These are phyloP conservation scores for Turnera subulata DNA, from an alignment of 345 rosid genomes.

Conservation along the genomic window DNA sequence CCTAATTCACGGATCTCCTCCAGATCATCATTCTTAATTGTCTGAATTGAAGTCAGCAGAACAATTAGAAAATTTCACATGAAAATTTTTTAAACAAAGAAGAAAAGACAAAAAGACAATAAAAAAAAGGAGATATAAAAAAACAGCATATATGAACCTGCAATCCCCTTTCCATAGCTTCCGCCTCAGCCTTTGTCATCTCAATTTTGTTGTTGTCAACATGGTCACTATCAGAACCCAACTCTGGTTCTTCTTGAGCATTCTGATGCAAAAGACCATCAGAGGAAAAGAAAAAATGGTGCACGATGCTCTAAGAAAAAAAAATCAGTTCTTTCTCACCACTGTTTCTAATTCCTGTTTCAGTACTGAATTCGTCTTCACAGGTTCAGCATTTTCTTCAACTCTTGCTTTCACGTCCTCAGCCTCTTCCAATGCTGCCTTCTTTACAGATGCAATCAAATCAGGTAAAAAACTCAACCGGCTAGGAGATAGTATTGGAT, in stretches of 20 bases:
- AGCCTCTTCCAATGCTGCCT: conserved; percentile 75
- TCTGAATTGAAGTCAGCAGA: conserved; percentile 41
- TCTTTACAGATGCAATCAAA: conserved; percentile 64
- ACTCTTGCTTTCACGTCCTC: conserved; percentile 62
- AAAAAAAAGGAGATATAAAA: not conserved
- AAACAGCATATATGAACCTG: conserved; percentile 48
- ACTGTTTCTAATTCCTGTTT: conserved; percentile 49
- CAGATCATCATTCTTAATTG: conserved; percentile 81
- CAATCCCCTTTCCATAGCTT: conserved; percentile 85
- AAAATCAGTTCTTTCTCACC: conserved; percentile 46
- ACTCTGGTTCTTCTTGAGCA: conserved; percentile 56
- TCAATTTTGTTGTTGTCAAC: conserved; percentile 62
- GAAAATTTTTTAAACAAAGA: not conserved
- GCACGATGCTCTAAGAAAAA: conserved; percentile 2
- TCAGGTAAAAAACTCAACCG: conserved; percentile 55
- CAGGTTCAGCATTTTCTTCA: conserved; percentile 35
- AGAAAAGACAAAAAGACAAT: not conserved
- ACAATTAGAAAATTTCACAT: not conserved
- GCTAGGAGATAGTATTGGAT: conserved; percentile 40
- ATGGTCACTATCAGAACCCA: conserved; percentile 60
- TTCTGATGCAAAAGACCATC: conserved; percentile 43
- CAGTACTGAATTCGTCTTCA: conserved; percentile 26
- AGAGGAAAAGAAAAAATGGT: conserved; percentile 16
- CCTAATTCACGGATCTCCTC: conserved; percentile 95
- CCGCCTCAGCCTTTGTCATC: conserved; percentile 92